phyloP scores from a whole-genome alignment of 768 basidiomycete genomes.

The Amanita exitialis region DNA sequence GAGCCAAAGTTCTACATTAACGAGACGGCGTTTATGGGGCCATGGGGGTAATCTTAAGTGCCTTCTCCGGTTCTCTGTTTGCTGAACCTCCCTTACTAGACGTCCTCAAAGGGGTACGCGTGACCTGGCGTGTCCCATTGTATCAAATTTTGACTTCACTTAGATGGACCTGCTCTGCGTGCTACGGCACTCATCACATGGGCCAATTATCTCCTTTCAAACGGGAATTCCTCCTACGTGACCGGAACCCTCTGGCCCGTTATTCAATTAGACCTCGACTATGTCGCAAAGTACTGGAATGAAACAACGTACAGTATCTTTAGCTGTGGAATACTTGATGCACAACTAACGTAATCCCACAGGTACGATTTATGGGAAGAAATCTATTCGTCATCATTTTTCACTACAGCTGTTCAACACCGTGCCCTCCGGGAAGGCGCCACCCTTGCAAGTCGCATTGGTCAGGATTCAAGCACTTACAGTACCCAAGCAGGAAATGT shows the following conservation, averaged over 20 bases:
- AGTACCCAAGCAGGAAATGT: conserved; percentile 48
- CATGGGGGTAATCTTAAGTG: conserved; percentile 28
- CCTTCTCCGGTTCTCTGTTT: neutral
- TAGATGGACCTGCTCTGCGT: conserved; percentile 67
- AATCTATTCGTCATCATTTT: conserved; percentile 63
- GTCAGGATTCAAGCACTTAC: conserved; percentile 38
- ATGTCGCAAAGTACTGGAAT: conserved; percentile 64
- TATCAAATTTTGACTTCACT: neutral
- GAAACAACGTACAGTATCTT: conserved; percentile 31
- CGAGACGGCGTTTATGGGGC: conserved; percentile 13
- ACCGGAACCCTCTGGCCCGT: conserved; percentile 55
- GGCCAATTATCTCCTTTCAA: conserved; percentile 47
- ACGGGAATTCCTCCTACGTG: conserved; percentile 36
- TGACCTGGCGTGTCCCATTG: neutral
- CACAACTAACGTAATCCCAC: neutral
- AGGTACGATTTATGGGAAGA: conserved; percentile 77
- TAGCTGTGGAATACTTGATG: conserved; percentile 7
- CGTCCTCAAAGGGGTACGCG: conserved; percentile 52
- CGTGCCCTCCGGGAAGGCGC: conserved; percentile 66
- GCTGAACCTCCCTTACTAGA: conserved; percentile 7
- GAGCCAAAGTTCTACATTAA: conserved; percentile 69
- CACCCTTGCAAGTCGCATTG: conserved; percentile 46
- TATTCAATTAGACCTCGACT: conserved; percentile 65
- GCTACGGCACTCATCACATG: conserved; percentile 58
- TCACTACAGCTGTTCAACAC: conserved; percentile 73